Evolutionary conservation across 2,329 filamentous ascomycete genomes (phyloP).

Genomic region (Beauveria scarabaeidicola): DNA sequence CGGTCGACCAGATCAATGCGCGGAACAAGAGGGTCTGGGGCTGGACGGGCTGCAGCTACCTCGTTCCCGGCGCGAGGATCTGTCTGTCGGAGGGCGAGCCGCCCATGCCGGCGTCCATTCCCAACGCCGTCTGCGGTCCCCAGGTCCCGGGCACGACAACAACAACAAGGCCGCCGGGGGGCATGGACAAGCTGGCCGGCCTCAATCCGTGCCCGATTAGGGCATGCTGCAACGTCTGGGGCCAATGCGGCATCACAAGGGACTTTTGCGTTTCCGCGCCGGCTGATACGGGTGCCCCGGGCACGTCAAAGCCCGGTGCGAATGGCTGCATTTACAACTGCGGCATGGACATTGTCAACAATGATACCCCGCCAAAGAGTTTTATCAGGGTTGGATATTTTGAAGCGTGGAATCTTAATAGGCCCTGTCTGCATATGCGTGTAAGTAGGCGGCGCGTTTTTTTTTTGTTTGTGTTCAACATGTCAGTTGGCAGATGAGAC

Average conservation of each 20-base stretch:
- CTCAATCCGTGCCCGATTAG: slow-evolving; percentile 28
- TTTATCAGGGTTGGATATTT: slow-evolving; percentile 17
- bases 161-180: slow-evolving; percentile 16
- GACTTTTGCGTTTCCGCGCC: not conserved
- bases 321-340: slow-evolving; percentile 35
- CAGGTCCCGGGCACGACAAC: slow-evolving; percentile 29
- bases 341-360: slow-evolving; percentile 21
- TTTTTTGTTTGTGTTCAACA: not conserved
- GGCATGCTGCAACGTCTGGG: slow-evolving; percentile 13
- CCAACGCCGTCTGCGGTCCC: slow-evolving; percentile 35
- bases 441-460: not conserved
- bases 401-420: slow-evolving; percentile 9
- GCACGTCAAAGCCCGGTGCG: slow-evolving; percentile 16
- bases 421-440: slow-evolving; percentile 14
- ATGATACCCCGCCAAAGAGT: not conserved
- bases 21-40: slow-evolving; percentile 16
- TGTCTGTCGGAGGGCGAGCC: slow-evolving; percentile 19
- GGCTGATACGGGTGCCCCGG: slow-evolving; percentile 14
- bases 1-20: not conserved
- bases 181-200: slow-evolving; percentile 18
- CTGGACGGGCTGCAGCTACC: slow-evolving; percentile 17
- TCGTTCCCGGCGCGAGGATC: slow-evolving; percentile 12
- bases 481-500: not conserved
- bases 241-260: slow-evolving; percentile 9
- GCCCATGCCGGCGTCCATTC: slow-evolving; percentile 18